These are phyloP conservation scores for Sphaerostilbella broomeana DNA, from an alignment of 2,329 filamentous ascomycete genomes.

Conservation along the genomic window DNA sequence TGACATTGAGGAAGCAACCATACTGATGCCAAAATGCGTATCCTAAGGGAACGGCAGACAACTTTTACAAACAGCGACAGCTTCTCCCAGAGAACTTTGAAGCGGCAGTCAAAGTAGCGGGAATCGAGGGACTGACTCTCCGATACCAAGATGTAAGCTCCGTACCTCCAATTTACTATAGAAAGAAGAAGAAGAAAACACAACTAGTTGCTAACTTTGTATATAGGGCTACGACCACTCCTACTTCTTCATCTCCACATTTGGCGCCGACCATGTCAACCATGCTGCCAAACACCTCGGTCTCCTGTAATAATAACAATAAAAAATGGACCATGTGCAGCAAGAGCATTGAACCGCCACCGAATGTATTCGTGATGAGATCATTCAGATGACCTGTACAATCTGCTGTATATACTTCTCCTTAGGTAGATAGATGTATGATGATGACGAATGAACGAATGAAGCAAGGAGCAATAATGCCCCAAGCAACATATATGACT, in stretches of 20 bases:
- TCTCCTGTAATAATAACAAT: constrained; percentile 24
- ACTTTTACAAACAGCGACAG: constrained; percentile 93
- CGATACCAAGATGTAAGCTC: constrained; percentile 69
- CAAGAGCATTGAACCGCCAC: too few species aligned
- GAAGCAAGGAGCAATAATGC: too few species aligned
- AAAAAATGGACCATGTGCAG: background rate
- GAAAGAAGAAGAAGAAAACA: too few species aligned
- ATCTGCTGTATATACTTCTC: too few species aligned
- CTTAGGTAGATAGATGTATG: background rate
- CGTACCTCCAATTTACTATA: background rate
- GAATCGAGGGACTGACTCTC: constrained; percentile 65
- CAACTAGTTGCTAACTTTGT: too few species aligned
- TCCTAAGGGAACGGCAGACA: constrained; percentile 75
- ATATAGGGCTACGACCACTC: constrained; percentile 86
- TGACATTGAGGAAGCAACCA: too few species aligned
- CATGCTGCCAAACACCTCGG: constrained; percentile 80
- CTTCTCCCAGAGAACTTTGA: constrained; percentile 90
- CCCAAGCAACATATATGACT: too few species aligned
- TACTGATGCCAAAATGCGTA: background rate
- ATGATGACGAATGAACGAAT: background rate
- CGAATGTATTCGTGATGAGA: too few species aligned
- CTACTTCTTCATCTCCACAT: constrained; percentile 92
- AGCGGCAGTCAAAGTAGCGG: constrained; percentile 68
- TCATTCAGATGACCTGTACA: too few species aligned
- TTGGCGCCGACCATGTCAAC: constrained; percentile 83